phyloP scores from a whole-genome alignment of 1,284 basidiomycete genomes.

The Ganoderma leucocontextum region DNA sequence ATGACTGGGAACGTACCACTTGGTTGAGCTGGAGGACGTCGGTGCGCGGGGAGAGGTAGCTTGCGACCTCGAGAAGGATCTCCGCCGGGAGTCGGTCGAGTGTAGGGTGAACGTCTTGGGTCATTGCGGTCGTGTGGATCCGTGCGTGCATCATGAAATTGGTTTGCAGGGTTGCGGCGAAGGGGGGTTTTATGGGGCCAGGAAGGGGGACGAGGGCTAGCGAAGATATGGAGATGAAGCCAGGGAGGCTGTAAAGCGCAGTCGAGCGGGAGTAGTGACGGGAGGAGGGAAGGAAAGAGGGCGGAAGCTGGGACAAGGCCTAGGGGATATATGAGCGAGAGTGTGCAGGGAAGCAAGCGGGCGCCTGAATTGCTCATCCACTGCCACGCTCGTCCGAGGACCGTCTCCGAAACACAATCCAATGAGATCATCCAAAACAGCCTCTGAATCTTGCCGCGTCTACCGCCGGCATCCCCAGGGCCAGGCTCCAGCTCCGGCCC shows the following conservation, averaged over 20 bases:
- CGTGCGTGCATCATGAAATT: conserved; percentile 1
- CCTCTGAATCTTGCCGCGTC: not conserved
- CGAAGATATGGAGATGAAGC: not conserved
- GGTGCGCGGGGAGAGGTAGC: conserved; percentile 54
- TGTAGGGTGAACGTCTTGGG: not conserved
- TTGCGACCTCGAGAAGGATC: conserved; percentile 69
- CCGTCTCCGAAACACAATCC: not conserved
- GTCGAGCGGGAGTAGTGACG: not conserved
- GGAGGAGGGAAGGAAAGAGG: conserved; percentile 8
- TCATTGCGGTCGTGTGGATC: not conserved
- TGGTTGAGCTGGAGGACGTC: conserved; percentile 66
- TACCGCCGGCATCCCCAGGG: not conserved
- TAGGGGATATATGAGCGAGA: conserved; percentile 7
- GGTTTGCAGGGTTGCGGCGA: not conserved
- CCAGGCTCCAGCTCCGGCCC: not conserved
- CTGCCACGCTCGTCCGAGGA: not conserved
- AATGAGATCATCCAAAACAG: not conserved
- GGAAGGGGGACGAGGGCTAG: not conserved
- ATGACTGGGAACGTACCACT: conserved; percentile 52
- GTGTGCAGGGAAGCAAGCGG: conserved; percentile 1
- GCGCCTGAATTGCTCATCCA: conserved; percentile 3
- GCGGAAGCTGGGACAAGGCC: not conserved
- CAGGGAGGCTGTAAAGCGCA: not conserved
- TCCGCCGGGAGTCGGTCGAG: conserved; percentile 57
- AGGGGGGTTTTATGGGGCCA: not conserved